Base-by-base conservation (phyloP, 768 basidiomycete genomes). In the button mushroom (Agaricus bisporus) region DNA sequence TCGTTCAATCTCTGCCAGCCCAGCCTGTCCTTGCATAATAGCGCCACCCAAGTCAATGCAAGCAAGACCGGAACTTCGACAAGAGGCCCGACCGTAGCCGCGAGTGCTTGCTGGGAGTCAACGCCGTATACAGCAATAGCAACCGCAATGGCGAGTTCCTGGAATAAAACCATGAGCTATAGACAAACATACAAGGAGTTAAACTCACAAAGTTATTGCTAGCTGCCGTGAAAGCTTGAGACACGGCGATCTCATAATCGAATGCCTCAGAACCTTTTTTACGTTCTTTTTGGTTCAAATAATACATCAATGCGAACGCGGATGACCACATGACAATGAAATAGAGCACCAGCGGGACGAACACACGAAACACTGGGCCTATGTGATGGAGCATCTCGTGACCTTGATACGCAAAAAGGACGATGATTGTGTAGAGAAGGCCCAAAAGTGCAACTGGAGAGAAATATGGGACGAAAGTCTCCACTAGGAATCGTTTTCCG, bases 331-430 rank as follows among this genome's bases (percentile, higher is more conserved):
- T 86, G 66, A 91, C 66, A 41, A 77, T 52, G 64, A 92, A 92
- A 69, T 93, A 93, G 32, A 88, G 70, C 20, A 88, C 70, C 72
- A 90, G 77, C 1, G 91, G 91, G 5, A 91, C 88, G 61, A 88
- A 82, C 1, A 88, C 81, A 15, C 90, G 80, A 68, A 92, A 91
- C 2, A 90, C 88, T 5, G 79, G 78, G 0, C 88, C 83, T 35
- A 93, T 71, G 62, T 91, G 83, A 55, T 83, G 74, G 10, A 91
- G 66, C 58, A 92, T 90, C 2, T 39, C 15, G 38, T 39, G 38
- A 12, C 38, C 38, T 53, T 83, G 81, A 61, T 81, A 80, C 4
- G 84, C 87, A 62, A 91, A 90, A 63, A 89, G 74, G 43, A 89
- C 80, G 51, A 88, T 66, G 60, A 90, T 82, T 12, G 89, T 92